Conservation (phyloP, 176 grass and related monocot species). For the Carex myosuroides region DNA sequence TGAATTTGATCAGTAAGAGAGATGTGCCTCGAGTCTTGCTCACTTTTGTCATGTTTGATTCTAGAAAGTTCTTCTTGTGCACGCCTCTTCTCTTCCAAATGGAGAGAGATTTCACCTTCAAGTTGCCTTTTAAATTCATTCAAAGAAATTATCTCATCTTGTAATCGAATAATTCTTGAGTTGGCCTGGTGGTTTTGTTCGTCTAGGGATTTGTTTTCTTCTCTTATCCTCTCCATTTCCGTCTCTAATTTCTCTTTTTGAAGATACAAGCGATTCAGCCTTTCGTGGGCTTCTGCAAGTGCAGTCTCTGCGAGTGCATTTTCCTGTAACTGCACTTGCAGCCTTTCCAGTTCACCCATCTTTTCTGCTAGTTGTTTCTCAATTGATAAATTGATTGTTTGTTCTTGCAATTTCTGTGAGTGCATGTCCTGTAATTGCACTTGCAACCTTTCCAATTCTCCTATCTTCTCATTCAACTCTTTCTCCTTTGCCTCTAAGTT, state of each 20-base stretch:
- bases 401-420: slow-evolving; percentile 14
- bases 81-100: slow-evolving; percentile 55
- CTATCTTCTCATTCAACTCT: slow-evolving; percentile 18
- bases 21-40: slow-evolving; percentile 54
- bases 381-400: slow-evolving; percentile 3
- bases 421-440: neutral
- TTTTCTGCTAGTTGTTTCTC: slow-evolving; percentile 11
- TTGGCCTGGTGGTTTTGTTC: slow-evolving; percentile 60
- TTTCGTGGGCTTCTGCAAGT: slow-evolving; percentile 20
- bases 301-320: neutral
- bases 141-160: slow-evolving; percentile 84
- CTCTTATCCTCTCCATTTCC: slow-evolving; percentile 33
- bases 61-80: slow-evolving; percentile 58
- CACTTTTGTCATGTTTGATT: slow-evolving; percentile 59
- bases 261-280: neutral
- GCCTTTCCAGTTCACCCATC: slow-evolving; percentile 2
- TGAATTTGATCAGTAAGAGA: slow-evolving; percentile 63
- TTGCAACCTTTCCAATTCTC: slow-evolving; percentile 1
- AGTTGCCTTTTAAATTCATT: slow-evolving; percentile 53
- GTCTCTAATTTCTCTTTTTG: slow-evolving; percentile 29
- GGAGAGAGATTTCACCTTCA: slow-evolving; percentile 51
- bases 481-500: slow-evolving; percentile 17
- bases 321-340: slow-evolving; percentile 12
- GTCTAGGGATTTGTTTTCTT: slow-evolving; percentile 63
- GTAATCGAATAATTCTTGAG: slow-evolving; percentile 58